phyloP scores from a whole-genome alignment of 768 basidiomycete species.

The Dendrothele bispora region DNA sequence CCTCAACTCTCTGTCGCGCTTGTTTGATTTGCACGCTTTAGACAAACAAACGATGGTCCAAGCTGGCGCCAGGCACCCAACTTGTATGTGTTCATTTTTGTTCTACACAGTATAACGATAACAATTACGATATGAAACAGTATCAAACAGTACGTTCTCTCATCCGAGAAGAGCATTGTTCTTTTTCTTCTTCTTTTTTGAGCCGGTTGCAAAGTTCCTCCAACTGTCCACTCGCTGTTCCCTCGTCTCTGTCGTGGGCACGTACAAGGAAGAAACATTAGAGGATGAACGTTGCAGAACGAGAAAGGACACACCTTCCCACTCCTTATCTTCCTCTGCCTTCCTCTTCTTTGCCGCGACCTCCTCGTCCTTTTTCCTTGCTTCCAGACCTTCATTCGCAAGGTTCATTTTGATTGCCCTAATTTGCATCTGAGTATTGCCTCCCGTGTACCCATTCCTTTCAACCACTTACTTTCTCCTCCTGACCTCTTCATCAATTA shows the following conservation, averaged over 20 bases:
- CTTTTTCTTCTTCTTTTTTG: conserved; percentile 84
- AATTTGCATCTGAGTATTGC: conserved; percentile 6
- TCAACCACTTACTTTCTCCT: conserved; percentile 72
- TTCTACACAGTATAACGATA: too few species aligned
- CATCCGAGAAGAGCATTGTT: conserved; percentile 68
- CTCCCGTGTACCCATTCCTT: too few species aligned
- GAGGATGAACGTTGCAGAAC: not conserved
- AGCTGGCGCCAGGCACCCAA: too few species aligned
- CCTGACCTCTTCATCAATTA: conserved; percentile 89
- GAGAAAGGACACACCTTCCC: conserved; percentile 68
- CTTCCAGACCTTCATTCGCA: conserved; percentile 90
- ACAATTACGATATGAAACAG: too few species aligned
- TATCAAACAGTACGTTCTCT: too few species aligned
- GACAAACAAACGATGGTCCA: too few species aligned
- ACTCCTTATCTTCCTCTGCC: conserved; percentile 81
- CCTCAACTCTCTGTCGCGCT: too few species aligned
- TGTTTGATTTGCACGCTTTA: too few species aligned
- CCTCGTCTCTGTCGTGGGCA: conserved; percentile 52
- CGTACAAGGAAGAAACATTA: not conserved
- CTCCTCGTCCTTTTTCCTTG: conserved; percentile 91
- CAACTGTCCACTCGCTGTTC: conserved; percentile 85
- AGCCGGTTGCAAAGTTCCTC: conserved; percentile 64
- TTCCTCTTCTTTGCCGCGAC: conserved; percentile 76
- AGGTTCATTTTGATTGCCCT: conserved; percentile 90
- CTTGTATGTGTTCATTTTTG: too few species aligned